Conservation (phyloP, 768 basidiomycete species). For the Mycena floridula region DNA sequence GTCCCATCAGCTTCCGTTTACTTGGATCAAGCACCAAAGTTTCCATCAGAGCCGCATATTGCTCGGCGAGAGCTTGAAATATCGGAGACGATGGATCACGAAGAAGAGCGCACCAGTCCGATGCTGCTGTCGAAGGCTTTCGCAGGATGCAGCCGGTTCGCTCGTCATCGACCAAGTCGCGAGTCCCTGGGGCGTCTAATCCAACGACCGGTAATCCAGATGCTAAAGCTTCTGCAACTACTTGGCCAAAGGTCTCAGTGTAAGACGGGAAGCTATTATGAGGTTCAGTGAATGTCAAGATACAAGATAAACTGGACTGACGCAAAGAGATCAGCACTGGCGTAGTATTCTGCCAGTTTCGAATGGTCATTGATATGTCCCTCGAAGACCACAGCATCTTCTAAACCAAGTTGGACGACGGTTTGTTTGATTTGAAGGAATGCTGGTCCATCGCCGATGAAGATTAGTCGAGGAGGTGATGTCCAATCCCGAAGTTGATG, state of each 20-base stretch:
- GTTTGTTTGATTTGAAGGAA: neutral
- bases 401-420: neutral
- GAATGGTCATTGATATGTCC: slow-evolving; percentile 28
- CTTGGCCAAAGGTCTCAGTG: slow-evolving; percentile 31
- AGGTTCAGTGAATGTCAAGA: neutral
- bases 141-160: neutral
- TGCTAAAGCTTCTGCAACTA: slow-evolving; percentile 36
- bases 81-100: neutral
- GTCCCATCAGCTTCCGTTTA: neutral
- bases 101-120: neutral
- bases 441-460: neutral
- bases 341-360: slow-evolving; percentile 29
- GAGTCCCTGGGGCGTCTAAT: neutral
- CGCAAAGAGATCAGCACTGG: slow-evolving; percentile 34
- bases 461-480: slow-evolving; percentile 1
- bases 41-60: neutral
- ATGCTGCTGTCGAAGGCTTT: neutral
- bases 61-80: neutral
- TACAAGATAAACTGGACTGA: neutral
- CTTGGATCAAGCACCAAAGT: neutral
- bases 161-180: neutral
- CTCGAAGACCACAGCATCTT: slow-evolving; percentile 23
- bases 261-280: slow-evolving; percentile 10
- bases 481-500: neutral
- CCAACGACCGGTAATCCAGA: slow-evolving; percentile 35